Evolutionary conservation across 176 grass and related monocot genomes (phyloP).

Genomic region (Carex scoparia): DNA sequence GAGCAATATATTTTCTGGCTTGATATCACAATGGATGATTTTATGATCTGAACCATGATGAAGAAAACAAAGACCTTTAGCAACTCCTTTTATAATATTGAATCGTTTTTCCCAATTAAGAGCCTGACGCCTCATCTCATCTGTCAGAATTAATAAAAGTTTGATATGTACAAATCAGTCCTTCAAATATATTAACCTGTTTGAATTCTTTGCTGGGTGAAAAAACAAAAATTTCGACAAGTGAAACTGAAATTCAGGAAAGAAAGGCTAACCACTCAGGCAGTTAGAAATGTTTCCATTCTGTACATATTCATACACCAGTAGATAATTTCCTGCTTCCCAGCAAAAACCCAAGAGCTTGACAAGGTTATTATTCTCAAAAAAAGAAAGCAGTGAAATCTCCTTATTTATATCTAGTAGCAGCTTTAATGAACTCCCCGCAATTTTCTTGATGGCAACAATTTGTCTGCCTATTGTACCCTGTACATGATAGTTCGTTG

Average conservation of each 20-base stretch:
- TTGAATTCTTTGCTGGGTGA: not conserved
- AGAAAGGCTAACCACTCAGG: not conserved
- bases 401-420: not conserved
- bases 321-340: conserved; percentile 10
- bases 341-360: conserved; percentile 13
- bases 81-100: conserved; percentile 20
- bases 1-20: conserved; percentile 31
- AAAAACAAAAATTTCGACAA: not conserved
- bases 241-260: not conserved
- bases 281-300: not conserved
- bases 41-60: conserved; percentile 23
- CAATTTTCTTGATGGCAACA: not conserved
- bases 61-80: conserved; percentile 30
- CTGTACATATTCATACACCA: conserved; percentile 5
- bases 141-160: not conserved
- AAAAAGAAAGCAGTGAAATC: not conserved
- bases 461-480: not conserved
- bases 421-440: not conserved
- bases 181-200: not conserved
- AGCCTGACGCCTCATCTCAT: not conserved
- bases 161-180: not conserved
- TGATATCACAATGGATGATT: conserved; percentile 36
- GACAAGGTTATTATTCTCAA: not conserved
- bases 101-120: conserved; percentile 28
- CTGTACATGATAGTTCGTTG: not conserved